These are phyloP conservation scores for Debaryomyces sp. DNA, from an alignment of 1,139 yeast species.

Conservation along the genomic window DNA sequence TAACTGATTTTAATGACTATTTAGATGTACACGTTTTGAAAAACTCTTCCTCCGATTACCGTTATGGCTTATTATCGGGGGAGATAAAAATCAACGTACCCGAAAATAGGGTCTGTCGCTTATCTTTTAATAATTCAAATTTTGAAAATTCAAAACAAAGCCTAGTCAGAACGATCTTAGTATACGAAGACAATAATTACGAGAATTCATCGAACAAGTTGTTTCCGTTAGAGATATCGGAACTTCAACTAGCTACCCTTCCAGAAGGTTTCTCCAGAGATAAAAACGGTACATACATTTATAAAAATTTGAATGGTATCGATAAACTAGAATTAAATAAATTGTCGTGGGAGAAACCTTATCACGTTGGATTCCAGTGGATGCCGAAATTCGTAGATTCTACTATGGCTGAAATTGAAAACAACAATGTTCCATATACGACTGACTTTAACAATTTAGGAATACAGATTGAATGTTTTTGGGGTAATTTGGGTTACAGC, in stretches of 20 bases:
- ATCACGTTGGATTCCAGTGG: constrained; percentile 76
- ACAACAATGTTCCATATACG: constrained; percentile 23
- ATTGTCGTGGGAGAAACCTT: constrained; percentile 58
- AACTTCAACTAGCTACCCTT: constrained; percentile 16
- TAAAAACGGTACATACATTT: constrained; percentile 53
- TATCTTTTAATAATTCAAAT: constrained; percentile 53
- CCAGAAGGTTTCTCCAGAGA: constrained; percentile 59
- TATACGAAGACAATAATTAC: constrained; percentile 35
- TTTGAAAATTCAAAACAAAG: constrained; percentile 30
- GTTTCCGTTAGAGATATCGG: neutral
- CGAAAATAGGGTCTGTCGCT: constrained; percentile 64
- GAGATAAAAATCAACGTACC: constrained; percentile 60
- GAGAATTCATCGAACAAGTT: constrained; percentile 10
- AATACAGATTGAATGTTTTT: constrained; percentile 62
- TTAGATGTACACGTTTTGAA: constrained; percentile 52
- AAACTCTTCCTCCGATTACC: constrained; percentile 52
- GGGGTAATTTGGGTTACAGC: constrained; percentile 61
- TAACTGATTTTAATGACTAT: constrained; percentile 41
- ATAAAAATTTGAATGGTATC: constrained; percentile 63
- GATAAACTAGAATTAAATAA: constrained; percentile 64
- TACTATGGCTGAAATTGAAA: constrained; percentile 31
- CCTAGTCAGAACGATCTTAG: constrained; percentile 64
- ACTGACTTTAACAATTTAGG: constrained; percentile 42
- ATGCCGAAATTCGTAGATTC: constrained; percentile 61
- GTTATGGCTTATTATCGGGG: constrained; percentile 70